Evolutionary conservation across 2,329 filamentous ascomycete genomes (phyloP).

Genomic region (Xylariaceae sp.): DNA sequence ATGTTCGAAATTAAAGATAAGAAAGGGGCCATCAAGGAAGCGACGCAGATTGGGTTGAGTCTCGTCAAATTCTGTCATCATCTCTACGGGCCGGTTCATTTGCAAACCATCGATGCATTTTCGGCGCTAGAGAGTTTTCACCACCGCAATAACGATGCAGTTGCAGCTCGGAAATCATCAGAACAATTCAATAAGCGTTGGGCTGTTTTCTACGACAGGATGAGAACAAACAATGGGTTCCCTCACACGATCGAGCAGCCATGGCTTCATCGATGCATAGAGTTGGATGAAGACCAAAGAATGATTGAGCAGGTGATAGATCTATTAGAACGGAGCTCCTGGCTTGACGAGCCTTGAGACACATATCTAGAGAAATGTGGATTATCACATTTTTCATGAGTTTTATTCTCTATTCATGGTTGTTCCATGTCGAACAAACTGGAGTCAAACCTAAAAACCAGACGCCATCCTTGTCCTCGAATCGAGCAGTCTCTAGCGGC

Average conservation of each 20-base stretch:
- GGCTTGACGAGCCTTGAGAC: slow-evolving; percentile 25
- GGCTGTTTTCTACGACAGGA: slow-evolving; percentile 27
- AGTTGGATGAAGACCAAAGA: slow-evolving; percentile 34
- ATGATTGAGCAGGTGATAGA: slow-evolving; percentile 37
- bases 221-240: slow-evolving; percentile 28
- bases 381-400: neutral
- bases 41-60: slow-evolving; percentile 28
- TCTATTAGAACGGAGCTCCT: slow-evolving; percentile 34
- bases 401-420: too few species aligned
- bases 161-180: slow-evolving; percentile 27
- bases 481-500: too few species aligned
- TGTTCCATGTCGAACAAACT: too few species aligned
- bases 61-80: slow-evolving; percentile 33
- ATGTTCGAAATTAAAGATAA: slow-evolving; percentile 37
- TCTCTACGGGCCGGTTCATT: slow-evolving; percentile 35
- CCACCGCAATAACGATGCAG: slow-evolving; percentile 26
- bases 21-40: slow-evolving; percentile 31
- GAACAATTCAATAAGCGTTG: slow-evolving; percentile 33
- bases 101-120: slow-evolving; percentile 41
- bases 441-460: too few species aligned
- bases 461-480: too few species aligned
- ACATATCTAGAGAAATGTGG: neutral
- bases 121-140: slow-evolving; percentile 36
- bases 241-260: slow-evolving; percentile 38
- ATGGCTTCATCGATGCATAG: slow-evolving; percentile 38